Conservation (phyloP, 345 rosid genomes). For the Psidium guajava region DNA sequence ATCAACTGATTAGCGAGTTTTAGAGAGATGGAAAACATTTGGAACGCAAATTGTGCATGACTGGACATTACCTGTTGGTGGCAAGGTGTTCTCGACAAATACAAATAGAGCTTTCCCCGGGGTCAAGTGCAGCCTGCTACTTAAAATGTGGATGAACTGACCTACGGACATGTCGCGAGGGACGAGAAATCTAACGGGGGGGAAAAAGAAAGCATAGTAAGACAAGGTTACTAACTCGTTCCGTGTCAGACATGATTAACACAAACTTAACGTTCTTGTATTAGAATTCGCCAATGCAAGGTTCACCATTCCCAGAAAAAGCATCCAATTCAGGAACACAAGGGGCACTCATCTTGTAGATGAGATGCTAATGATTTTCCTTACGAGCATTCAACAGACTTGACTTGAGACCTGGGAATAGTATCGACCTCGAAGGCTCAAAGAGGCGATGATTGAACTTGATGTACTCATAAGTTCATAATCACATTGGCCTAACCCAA, state of each 20-base stretch:
- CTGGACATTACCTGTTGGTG: slow-evolving; percentile 50
- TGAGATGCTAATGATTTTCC: neutral
- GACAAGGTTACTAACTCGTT: neutral
- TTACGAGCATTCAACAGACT: neutral
- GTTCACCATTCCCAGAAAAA: neutral
- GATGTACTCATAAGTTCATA: neutral
- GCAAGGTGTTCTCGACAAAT: slow-evolving; percentile 71
- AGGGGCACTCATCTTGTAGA: neutral
- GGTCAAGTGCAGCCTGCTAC: slow-evolving; percentile 50
- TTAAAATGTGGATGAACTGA: slow-evolving; percentile 70
- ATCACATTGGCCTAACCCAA: neutral
- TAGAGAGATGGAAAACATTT: neutral
- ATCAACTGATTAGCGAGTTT: neutral
- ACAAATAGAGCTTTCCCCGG: slow-evolving; percentile 75
- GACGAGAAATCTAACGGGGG: slow-evolving; percentile 52
- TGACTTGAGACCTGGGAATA: neutral
- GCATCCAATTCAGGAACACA: neutral
- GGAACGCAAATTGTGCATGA: neutral
- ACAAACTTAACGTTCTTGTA: neutral
- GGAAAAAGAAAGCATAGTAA: neutral
- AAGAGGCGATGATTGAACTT: neutral
- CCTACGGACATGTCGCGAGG: slow-evolving; percentile 89
- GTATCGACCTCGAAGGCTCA: neutral
- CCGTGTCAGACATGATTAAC: neutral
- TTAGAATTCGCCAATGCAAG: neutral